Conservation (phyloP, 1,139 yeast genomes). For the Hansenula sp. region DNA sequence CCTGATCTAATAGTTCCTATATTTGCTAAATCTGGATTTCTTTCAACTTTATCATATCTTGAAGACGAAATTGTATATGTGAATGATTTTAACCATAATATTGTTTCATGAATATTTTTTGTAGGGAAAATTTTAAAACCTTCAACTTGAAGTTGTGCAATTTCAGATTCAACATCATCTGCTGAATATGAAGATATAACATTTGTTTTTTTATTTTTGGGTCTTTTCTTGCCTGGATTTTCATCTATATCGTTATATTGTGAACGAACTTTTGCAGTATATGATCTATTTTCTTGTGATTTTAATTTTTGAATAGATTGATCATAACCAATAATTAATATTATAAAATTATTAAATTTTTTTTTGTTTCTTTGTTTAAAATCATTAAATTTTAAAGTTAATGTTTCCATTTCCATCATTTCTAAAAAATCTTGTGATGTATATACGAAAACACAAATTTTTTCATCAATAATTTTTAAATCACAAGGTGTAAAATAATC, state of each 20-base stretch:
- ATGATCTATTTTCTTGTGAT: slow-evolving; percentile 41
- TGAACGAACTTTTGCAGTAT: slow-evolving; percentile 35
- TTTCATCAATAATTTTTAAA: slow-evolving; percentile 37
- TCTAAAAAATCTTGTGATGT: slow-evolving; percentile 41
- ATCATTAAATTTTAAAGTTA: slow-evolving; percentile 18
- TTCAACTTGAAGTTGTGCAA: slow-evolving; percentile 38
- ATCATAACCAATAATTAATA: slow-evolving; percentile 47
- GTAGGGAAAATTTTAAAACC: slow-evolving; percentile 46
- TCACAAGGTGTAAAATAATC: slow-evolving; percentile 54
- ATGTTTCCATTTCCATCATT: slow-evolving; percentile 27
- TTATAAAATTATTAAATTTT: slow-evolving; percentile 22
- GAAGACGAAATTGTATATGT: slow-evolving; percentile 51
- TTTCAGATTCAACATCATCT: slow-evolving; percentile 23
- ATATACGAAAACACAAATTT: slow-evolving; percentile 37
- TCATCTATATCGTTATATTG: too few relatives aligned
- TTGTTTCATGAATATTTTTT: slow-evolving; percentile 41
- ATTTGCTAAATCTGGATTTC: slow-evolving; percentile 50
- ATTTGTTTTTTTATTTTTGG: slow-evolving; percentile 13
- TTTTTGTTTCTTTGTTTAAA: slow-evolving; percentile 22
- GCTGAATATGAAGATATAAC: slow-evolving; percentile 16
- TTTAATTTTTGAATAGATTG: slow-evolving; percentile 39
- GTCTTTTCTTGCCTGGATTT: neutral
- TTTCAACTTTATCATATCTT: slow-evolving; percentile 49
- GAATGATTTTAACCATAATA: slow-evolving; percentile 51
- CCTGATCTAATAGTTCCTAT: slow-evolving; percentile 55